phyloP scores from a whole-genome alignment of 2,329 filamentous ascomycete genomes.

The Talaromyces islandicus region DNA sequence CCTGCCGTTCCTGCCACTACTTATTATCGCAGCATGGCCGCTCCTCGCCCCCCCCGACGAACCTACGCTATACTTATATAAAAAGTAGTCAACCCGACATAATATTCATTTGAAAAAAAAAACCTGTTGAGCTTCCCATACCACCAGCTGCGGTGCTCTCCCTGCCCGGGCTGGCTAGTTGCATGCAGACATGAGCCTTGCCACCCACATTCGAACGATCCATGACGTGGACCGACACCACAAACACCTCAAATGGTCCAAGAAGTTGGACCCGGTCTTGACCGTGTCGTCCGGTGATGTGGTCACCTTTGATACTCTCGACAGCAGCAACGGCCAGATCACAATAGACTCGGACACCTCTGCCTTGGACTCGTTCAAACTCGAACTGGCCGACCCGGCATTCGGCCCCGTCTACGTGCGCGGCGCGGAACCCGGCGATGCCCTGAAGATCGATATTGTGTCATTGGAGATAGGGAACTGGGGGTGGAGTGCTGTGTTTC shows the following conservation, averaged over 20 bases:
- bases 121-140: not conserved
- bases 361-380: slow-evolving; percentile 37
- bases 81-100: not conserved
- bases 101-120: not conserved
- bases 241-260: slow-evolving; percentile 46
- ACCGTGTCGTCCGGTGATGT: slow-evolving; percentile 44
- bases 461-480: slow-evolving; percentile 40
- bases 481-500: slow-evolving; percentile 51
- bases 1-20: not conserved
- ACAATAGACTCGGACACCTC: slow-evolving; percentile 36
- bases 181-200: not conserved
- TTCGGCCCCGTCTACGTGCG: slow-evolving; percentile 48
- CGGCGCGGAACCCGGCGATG: slow-evolving; percentile 46
- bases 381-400: slow-evolving; percentile 42
- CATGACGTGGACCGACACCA: slow-evolving; percentile 24
- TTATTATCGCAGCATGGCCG: not conserved
- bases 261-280: slow-evolving; percentile 39
- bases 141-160: not conserved
- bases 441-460: slow-evolving; percentile 48
- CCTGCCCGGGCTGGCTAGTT: not conserved
- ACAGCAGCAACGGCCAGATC: slow-evolving; percentile 48
- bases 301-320: slow-evolving; percentile 45
- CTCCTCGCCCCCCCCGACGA: not conserved
- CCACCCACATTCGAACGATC: not conserved
- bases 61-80: not conserved